Conservation (phyloP, 768 basidiomycete species). For the Mycena chlorophos region DNA sequence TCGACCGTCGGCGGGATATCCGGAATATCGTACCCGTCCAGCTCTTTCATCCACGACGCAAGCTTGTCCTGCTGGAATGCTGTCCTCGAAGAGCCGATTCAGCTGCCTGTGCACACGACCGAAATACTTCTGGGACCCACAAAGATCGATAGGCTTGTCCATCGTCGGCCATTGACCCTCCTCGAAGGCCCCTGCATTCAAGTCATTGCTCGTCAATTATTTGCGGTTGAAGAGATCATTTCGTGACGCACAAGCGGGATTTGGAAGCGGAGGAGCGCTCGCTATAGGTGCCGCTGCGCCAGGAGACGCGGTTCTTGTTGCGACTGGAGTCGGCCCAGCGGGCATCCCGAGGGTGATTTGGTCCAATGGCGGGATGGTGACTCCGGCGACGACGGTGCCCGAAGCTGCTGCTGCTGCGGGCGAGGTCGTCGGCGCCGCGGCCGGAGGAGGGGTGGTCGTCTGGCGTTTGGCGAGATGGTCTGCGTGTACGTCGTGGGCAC, state of each 20-base stretch:
- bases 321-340: constrained; percentile 45
- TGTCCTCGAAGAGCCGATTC: constrained; percentile 34
- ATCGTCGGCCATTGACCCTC: constrained; percentile 7
- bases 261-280: constrained; percentile 68
- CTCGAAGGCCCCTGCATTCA: constrained; percentile 9
- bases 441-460: too few relatives aligned
- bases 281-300: constrained; percentile 63
- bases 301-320: constrained; percentile 53
- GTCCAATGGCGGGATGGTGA: constrained; percentile 56
- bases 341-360: constrained; percentile 67
- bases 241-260: constrained; percentile 47
- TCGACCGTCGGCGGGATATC: constrained; percentile 59
- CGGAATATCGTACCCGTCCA: constrained; percentile 72
- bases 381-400: constrained; percentile 26
- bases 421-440: too few relatives aligned
- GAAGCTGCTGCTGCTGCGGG: constrained; percentile 3
- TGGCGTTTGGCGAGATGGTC: too few relatives aligned
- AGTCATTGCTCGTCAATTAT: neutral
- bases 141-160: constrained; percentile 15
- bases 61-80: constrained; percentile 55
- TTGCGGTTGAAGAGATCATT: neutral
- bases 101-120: neutral
- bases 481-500: too few relatives aligned
- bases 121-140: neutral
- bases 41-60: constrained; percentile 72